Evolutionary conservation across 129 eudicot genomes (phyloP).

Genomic region (Cynara cardunculus): DNA sequence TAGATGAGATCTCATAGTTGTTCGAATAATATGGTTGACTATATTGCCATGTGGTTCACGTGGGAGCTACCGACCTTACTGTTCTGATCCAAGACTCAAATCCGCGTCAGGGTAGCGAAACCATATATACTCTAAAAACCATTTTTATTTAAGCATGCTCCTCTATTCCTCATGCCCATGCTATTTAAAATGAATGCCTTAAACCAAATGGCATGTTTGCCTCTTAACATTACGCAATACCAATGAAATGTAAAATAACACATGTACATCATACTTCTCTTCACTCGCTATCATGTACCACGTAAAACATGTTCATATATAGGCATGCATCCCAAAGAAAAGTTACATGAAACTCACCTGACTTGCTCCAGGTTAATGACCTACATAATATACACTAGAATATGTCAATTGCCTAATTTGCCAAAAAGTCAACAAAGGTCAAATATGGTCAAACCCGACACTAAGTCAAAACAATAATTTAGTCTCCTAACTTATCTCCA

Average conservation of each 20-base stretch:
- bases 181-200: not conserved
- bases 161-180: not conserved
- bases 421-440: not conserved
- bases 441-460: not conserved
- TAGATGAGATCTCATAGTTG: not conserved
- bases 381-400: not conserved
- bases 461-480: not conserved
- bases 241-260: not conserved
- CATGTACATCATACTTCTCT: not conserved
- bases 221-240: not conserved
- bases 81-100: not conserved
- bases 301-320: not conserved
- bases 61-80: not conserved
- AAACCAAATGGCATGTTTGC: not conserved
- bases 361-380: too few relatives aligned
- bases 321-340: not conserved
- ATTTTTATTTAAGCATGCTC: not conserved
- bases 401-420: not conserved
- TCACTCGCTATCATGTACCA: not conserved
- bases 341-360: not conserved
- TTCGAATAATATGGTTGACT: not conserved
- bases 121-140: not conserved
- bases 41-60: not conserved
- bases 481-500: not conserved
- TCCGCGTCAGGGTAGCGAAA: not conserved